Percentiles rank a stretch among this genome's conserved stretches.
Conservation (phyloP, 441 rosid species). For the Arabidopsis hybrid region DNA sequence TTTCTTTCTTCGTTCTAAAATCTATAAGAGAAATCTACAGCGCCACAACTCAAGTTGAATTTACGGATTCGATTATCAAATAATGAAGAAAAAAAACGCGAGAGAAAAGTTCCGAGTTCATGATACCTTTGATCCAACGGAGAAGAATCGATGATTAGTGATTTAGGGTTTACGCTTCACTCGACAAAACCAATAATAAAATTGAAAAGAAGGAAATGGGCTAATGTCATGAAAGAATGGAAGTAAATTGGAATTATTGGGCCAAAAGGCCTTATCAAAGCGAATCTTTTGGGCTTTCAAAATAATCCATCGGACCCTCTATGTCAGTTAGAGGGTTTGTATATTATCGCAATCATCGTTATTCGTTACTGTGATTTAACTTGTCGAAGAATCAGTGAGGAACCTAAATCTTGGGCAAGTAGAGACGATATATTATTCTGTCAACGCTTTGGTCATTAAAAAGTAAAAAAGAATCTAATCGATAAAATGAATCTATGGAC, state of each 20-base stretch:
- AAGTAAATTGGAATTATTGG: not conserved
- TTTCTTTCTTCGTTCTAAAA: not conserved
- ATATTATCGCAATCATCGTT: not conserved
- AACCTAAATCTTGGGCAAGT: slow-evolving; percentile 23
- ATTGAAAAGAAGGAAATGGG: not conserved
- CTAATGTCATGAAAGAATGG: not conserved
- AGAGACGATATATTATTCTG: slow-evolving; percentile 25
- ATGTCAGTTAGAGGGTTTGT: too few species aligned
- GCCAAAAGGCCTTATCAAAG: not conserved
- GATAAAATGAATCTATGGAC: slow-evolving; percentile 4
- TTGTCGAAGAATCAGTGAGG: not conserved
- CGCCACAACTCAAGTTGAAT: not conserved
- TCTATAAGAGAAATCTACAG: not conserved
- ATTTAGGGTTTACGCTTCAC: slow-evolving; percentile 33
- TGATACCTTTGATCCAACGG: slow-evolving; percentile 34
- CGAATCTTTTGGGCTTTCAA: not conserved
- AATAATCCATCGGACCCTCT: not conserved
- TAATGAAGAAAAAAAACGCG: not conserved
- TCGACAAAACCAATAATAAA: not conserved
- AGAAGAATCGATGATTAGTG: slow-evolving; percentile 10
- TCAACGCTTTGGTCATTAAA: slow-evolving; percentile 20
- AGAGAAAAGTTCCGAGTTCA: slow-evolving; percentile 3
- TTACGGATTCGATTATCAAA: not conserved
- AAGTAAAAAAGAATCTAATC: slow-evolving; percentile 18
- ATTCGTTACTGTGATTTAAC: too few species aligned